phyloP scores from a whole-genome alignment of 768 basidiomycete species.

The Gautieria morchelliformis region DNA sequence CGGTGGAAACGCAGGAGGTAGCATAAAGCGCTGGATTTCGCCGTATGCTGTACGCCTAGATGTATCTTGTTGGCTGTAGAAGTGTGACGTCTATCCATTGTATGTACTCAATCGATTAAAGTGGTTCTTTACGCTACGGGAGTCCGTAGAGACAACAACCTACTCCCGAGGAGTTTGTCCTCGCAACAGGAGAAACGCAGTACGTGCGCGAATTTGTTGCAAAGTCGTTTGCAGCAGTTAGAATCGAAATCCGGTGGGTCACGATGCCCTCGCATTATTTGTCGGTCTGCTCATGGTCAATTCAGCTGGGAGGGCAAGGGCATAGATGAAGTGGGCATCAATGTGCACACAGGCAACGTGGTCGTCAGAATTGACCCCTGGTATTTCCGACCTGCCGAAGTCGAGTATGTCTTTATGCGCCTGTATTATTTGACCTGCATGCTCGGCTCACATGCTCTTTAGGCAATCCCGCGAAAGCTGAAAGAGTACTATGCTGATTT shows the following conservation, averaged over 20 bases:
- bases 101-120: too few species aligned
- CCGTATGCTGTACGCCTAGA: too few species aligned
- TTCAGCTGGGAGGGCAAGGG: constrained; percentile 69
- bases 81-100: too few species aligned
- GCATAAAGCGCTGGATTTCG: too few species aligned
- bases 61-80: too few species aligned
- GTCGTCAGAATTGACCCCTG: constrained; percentile 78
- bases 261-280: constrained; percentile 15
- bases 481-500: constrained; percentile 70
- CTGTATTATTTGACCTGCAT: neutral
- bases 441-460: constrained; percentile 41
- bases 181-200: constrained; percentile 95
- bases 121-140: too few species aligned
- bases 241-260: constrained; percentile 53
- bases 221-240: constrained; percentile 67
- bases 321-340: constrained; percentile 68
- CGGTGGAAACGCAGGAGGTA: neutral
- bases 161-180: constrained; percentile 78
- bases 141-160: constrained; percentile 52
- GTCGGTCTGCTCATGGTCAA: neutral
- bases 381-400: constrained; percentile 95
- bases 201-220: constrained; percentile 89
- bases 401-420: constrained; percentile 56
- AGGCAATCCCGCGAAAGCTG: constrained; percentile 87
- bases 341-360: constrained; percentile 55